Percentiles rank a stretch among this genome's conserved stretches.
These are phyloP conservation scores for Lachancea meyersii DNA, from an alignment of 805 yeast species.

Conservation along the genomic window DNA sequence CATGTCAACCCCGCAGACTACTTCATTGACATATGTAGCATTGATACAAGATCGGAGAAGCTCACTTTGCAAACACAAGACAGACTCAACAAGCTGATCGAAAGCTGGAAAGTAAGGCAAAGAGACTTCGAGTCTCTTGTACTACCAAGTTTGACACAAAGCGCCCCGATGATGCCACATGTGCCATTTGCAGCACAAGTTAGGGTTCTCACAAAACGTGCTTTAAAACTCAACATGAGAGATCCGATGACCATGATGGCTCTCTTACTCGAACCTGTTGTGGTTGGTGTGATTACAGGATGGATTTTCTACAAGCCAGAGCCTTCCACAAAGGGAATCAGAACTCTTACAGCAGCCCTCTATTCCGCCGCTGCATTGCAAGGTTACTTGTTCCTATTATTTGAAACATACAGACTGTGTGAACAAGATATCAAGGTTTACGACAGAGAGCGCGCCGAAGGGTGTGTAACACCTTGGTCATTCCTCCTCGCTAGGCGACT, in stretches of 20 bases:
- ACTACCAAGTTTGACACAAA: conserved; percentile 5
- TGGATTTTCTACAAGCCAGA: conserved; percentile 68
- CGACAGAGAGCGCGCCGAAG: conserved; percentile 67
- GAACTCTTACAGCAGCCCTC: conserved; percentile 49
- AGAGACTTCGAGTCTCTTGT: not conserved
- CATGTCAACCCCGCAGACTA: conserved; percentile 58
- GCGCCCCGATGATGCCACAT: conserved; percentile 14
- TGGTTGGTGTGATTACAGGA: conserved; percentile 60
- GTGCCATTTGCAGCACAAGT: conserved; percentile 42
- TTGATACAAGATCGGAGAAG: conserved; percentile 42
- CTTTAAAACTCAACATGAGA: conserved; percentile 41
- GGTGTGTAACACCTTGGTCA: conserved; percentile 59
- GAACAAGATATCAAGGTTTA: conserved; percentile 47
- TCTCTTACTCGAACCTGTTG: conserved; percentile 40
- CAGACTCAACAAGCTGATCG: conserved; percentile 33
- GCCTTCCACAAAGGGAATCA: conserved; percentile 45
- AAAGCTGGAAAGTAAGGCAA: conserved; percentile 33
- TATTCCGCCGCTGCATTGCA: conserved; percentile 50
- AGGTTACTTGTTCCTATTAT: conserved; percentile 49
- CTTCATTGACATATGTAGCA: conserved; percentile 50
- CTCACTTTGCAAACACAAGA: conserved; percentile 32
- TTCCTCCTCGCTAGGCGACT: conserved; percentile 60
- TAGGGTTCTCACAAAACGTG: conserved; percentile 40
- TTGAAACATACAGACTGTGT: conserved; percentile 55
- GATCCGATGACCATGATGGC: conserved; percentile 46